phyloP scores from a whole-genome alignment of 345 rosid genomes.

The Camelina laxa region DNA sequence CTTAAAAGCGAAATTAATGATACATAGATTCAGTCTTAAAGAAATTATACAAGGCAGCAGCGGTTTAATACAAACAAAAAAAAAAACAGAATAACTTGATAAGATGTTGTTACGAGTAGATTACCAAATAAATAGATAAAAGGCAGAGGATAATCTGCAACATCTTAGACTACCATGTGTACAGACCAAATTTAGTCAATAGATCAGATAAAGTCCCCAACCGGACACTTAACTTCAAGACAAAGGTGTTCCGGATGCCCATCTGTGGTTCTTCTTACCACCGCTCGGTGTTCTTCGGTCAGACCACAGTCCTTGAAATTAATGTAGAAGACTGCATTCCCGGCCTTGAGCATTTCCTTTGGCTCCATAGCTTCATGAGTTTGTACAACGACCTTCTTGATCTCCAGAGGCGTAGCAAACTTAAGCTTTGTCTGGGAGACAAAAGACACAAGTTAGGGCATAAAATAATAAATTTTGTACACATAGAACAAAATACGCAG shows the following conservation, averaged over 20 bases:
- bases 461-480: neutral
- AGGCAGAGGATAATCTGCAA: neutral
- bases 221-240: neutral
- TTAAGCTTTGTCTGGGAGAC: neutral
- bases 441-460: neutral
- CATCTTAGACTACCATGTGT: neutral
- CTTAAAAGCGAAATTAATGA: too few relatives aligned
- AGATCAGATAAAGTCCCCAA: neutral
- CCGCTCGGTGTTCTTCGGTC: neutral
- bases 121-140: neutral
- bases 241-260: neutral
- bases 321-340: slow-evolving; percentile 8
- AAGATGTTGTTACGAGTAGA: neutral
- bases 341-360: neutral
- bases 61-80: neutral
- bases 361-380: neutral
- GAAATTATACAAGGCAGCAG: neutral
- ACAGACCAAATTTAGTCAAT: neutral
- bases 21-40: too few relatives aligned
- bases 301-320: slow-evolving; percentile 8
- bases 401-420: neutral
- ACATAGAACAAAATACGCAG: neutral
- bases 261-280: neutral
- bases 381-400: neutral
- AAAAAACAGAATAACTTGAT: too few relatives aligned